A percentile compares a stretch with the other conserved stretches of the same genome.
phyloP scores from a whole-genome alignment of 345 rosid genomes.

The Hevea brasiliensis region DNA sequence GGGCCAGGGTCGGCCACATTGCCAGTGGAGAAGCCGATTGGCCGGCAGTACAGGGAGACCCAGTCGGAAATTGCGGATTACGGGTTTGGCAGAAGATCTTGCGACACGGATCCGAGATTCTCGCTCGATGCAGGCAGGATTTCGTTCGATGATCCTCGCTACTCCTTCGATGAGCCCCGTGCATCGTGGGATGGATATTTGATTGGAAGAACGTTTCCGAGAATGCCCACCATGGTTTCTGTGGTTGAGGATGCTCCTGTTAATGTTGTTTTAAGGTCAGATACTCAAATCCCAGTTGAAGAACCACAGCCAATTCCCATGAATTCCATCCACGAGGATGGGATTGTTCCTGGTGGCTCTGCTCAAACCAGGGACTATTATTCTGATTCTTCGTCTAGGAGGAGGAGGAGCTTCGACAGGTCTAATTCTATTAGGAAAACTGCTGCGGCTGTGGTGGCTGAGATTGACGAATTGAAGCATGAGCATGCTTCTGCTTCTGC shows the following conservation, averaged over 20 bases:
- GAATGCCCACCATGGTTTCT: conserved; percentile 85
- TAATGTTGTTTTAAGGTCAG: conserved; percentile 55
- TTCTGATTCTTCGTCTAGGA: conserved; percentile 66
- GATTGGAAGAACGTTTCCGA: conserved; percentile 68
- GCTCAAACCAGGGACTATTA: conserved; percentile 90
- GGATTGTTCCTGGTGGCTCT: conserved; percentile 77
- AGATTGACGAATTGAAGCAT: conserved; percentile 69
- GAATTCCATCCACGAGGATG: conserved; percentile 47
- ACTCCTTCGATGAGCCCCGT: conserved; percentile 93
- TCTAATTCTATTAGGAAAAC: conserved; percentile 72
- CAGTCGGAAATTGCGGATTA: conserved; percentile 98
- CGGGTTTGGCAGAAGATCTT: conserved; percentile 92
- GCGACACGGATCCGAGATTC: conserved; percentile 97
- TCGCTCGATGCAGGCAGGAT: conserved; percentile 79
- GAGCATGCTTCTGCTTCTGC: too few relatives aligned
- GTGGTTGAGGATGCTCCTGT: conserved; percentile 92
- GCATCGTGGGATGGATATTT: conserved; percentile 94
- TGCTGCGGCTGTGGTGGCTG: conserved; percentile 77
- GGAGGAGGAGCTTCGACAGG: conserved; percentile 90
- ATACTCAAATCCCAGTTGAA: conserved; percentile 75
- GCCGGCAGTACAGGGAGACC: conserved; percentile 86
- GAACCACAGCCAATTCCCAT: conserved; percentile 36
- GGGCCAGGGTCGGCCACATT: conserved; percentile 71
- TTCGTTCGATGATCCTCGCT: conserved; percentile 81
- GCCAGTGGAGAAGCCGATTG: conserved; percentile 94